These are phyloP conservation scores for Fraxinus nigra DNA, from an alignment of 305 asterid species.

Conservation along the genomic window DNA sequence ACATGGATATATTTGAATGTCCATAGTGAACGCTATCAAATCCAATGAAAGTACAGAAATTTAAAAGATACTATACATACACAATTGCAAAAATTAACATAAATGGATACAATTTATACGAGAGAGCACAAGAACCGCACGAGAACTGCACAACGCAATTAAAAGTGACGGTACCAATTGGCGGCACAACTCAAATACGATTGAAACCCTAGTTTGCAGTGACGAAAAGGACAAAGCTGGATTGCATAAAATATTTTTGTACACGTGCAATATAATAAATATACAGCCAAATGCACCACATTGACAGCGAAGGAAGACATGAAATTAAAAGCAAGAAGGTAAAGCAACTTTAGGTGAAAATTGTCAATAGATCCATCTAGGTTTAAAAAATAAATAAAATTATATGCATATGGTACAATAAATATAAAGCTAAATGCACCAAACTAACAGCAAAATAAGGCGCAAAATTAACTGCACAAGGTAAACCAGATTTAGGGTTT, in stretches of 20 bases:
- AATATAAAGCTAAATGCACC: not conserved
- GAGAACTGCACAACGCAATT: not conserved
- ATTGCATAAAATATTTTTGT: slow-evolving; percentile 9
- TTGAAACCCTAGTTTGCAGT: slow-evolving; percentile 40
- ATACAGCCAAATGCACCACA: slow-evolving; percentile 1
- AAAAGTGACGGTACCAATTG: not conserved
- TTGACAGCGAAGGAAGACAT: slow-evolving; percentile 14
- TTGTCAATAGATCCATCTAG: not conserved
- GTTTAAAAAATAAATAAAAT: not conserved
- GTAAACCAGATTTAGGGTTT: slow-evolving; percentile 18
- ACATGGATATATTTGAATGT: not conserved
- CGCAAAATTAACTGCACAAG: not conserved
- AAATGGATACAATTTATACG: not conserved
- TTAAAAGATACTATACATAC: not conserved
- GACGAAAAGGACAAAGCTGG: slow-evolving; percentile 3
- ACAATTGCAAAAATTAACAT: not conserved
- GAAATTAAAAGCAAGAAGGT: not conserved
- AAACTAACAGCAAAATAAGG: not conserved
- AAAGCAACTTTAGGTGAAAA: slow-evolving; percentile 23
- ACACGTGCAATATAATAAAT: not conserved
- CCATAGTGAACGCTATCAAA: not conserved
- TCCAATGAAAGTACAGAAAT: not conserved
- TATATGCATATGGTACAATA: slow-evolving; percentile 8
- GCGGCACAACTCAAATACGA: not conserved
- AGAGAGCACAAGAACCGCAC: not conserved